Base-by-base conservation (phyloP, 768 basidiomycete species). In the Lactifluus piperatus region DNA sequence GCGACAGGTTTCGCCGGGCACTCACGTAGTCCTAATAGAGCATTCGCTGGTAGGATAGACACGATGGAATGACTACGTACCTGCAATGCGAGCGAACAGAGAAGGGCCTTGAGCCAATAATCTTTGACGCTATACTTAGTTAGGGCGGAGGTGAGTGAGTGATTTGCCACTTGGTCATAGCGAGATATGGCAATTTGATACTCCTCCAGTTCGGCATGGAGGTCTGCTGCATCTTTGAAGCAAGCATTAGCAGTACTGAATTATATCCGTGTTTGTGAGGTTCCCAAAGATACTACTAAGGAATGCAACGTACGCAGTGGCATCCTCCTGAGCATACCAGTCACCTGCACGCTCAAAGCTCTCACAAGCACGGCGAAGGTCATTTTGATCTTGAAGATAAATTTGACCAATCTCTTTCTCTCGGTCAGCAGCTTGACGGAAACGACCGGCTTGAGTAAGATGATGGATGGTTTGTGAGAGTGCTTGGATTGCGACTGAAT, bases 61-160 rank as follows among this genome's bases (percentile, higher is more conserved):
- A 22, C n/a, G 51, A 34, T 18, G 27, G 39, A 54, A 36, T n/a
- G 29, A 41, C 39, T 32, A 74, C 88, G 65, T 73, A 95, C 95
- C 60, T 78, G 79, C 79, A 87, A 85, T 7, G 94, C 95, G 56
- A 97, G 76, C 16, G 88, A 88, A 70, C 97, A 98, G 22, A 99
- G 75, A 34, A 83, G 83, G 3, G 93, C 81, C 66, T 85, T 80
- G 36, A 98, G 77, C 92, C 94, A 98, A 68, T 95, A 95, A 65
- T 98, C 97, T 75, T 98, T 97, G 66, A 97, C 97, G 62, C 89
- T 93, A 75, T 97, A 99, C 72, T 93, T 94, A n/a, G 97, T 98
- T 66, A 98, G 74, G 9, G 86, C 76, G 20, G 89, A 91, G 0
- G 73, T 74, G 44, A 97, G 77, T 9, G 88, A 90, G 68, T 88